Evolutionary conservation across 192 early-diverging fungal genomes (phyloP), one percentile per base, ranked within the genome.

Genomic region (Backusella parvicylindrica): DNA sequence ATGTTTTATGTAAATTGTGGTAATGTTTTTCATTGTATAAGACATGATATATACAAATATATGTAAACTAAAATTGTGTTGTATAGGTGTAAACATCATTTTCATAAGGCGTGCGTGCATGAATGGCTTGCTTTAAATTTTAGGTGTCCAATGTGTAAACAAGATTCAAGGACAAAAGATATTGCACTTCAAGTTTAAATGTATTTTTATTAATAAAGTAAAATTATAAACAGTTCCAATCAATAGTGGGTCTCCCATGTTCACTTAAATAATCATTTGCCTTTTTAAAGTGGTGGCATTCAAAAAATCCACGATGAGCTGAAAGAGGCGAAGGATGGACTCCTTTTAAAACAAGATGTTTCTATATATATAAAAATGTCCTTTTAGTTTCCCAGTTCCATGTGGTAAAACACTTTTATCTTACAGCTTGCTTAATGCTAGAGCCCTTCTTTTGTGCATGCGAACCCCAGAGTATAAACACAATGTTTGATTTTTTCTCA

Each of bases 381-480:
- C 23, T n/a, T 66, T 18, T 21, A 13, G 11, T 40, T 67, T 31
- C 33, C 40, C 32, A n/a, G n/a, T n/a, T 49, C 6, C 3, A 37
- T 72, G 21, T 33, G 9, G 16, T 50, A 18, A 18, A n/a, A 1
- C 23, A 2, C 16, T 69, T 11, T 12, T 73, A 66, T 67, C 26
- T 60, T 49, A 60, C 75, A 28, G 77, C 73, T 49, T 85, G 88
- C 68, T 97, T 89, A 36, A 98, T 89, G 6, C 68, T 72, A 1
- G 83, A 75, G 15, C 92, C 93, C 70, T 95, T 95, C 84, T 95
- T 95, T 79, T 95, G 94, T 28, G 96, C 95, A 76, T 92, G 90
- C 26, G 84, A 76, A 23, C 97, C 97, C 96, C 97, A 99, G 28
- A 98, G 86, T 82, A 99, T 90, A 84, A 99, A 99, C 53, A 99